A percentile compares a stretch with the other conserved stretches of the same genome.
Conservation (phyloP, 129 eudicot genomes). For the Deinandra increscens region DNA sequence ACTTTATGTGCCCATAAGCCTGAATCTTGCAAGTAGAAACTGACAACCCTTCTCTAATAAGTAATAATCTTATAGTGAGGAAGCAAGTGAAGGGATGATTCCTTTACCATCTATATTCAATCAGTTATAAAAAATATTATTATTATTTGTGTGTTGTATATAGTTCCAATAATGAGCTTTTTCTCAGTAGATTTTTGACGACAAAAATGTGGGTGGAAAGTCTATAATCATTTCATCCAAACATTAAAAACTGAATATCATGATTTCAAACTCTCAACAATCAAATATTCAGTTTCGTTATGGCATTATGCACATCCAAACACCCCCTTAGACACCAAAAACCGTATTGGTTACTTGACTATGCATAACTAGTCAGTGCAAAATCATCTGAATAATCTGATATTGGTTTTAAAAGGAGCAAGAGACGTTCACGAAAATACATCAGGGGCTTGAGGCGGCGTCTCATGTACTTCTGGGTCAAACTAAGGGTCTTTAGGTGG, state of each 20-base stretch:
- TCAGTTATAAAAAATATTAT: not conserved
- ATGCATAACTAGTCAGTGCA: constrained; percentile 2
- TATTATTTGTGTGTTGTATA: too few relatives aligned
- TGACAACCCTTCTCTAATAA: not conserved
- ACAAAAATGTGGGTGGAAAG: not conserved
- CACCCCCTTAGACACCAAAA: not conserved
- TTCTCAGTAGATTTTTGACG: not conserved
- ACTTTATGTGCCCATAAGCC: too few relatives aligned
- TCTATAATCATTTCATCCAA: not conserved
- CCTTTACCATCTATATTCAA: not conserved
- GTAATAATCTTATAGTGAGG: not conserved
- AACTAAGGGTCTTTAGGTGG: too few relatives aligned
- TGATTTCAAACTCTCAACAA: not conserved
- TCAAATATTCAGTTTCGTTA: not conserved
- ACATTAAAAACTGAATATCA: not conserved
- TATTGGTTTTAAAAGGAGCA: too few relatives aligned
- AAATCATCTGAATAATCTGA: not conserved
- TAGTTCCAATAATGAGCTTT: not conserved
- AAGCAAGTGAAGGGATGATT: not conserved
- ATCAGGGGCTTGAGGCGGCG: too few relatives aligned
- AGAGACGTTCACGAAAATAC: too few relatives aligned
- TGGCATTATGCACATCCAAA: not conserved
- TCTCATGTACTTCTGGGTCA: too few relatives aligned
- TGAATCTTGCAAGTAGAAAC: not conserved
- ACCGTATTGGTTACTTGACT: not conserved